Conservation (phyloP, 2,329 filamentous ascomycete species). For the Colletotrichum theobromicola region DNA sequence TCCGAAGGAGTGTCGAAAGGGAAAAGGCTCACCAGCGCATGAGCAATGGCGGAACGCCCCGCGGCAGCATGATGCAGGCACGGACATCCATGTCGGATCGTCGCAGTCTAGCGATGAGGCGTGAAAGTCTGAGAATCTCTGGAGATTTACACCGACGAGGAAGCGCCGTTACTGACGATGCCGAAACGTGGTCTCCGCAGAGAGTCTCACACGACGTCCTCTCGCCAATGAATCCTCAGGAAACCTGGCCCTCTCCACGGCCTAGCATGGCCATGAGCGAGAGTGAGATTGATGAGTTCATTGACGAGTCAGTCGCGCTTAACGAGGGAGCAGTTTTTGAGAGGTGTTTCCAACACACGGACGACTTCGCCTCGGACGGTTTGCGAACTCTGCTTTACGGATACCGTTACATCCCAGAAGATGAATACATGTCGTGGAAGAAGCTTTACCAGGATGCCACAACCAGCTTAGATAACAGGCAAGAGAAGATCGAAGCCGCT, state of each 20-base stretch:
- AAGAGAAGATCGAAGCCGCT: conserved; percentile 78
- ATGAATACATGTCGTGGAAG: conserved; percentile 80
- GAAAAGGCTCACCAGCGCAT: conserved; percentile 38
- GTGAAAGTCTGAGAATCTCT: conserved; percentile 27
- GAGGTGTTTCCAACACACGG: conserved; percentile 86
- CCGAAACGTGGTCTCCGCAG: conserved; percentile 7
- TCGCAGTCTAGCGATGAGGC: conserved; percentile 26
- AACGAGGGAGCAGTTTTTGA: conserved; percentile 76
- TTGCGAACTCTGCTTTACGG: conserved; percentile 85
- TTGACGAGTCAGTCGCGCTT: conserved; percentile 64
- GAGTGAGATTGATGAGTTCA: conserved; percentile 53
- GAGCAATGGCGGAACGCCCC: conserved; percentile 36
- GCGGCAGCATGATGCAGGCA: conserved; percentile 43
- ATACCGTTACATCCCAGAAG: conserved; percentile 77
- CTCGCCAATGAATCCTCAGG: conserved; percentile 25
- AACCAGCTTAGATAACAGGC: conserved; percentile 82
- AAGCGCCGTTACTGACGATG: conserved; percentile 6
- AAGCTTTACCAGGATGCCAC: conserved; percentile 78
- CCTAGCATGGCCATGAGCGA: conserved; percentile 40
- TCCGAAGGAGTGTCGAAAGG: conserved; percentile 60
- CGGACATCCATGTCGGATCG: conserved; percentile 25
- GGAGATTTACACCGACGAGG: conserved; percentile 24
- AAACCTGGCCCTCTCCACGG: conserved; percentile 27
- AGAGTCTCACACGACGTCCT: conserved; percentile 30
- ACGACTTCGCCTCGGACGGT: conserved; percentile 87